Evolutionary conservation across 202 grass and related monocot genomes (phyloP).

Genomic region (Eragrostis tef): DNA sequence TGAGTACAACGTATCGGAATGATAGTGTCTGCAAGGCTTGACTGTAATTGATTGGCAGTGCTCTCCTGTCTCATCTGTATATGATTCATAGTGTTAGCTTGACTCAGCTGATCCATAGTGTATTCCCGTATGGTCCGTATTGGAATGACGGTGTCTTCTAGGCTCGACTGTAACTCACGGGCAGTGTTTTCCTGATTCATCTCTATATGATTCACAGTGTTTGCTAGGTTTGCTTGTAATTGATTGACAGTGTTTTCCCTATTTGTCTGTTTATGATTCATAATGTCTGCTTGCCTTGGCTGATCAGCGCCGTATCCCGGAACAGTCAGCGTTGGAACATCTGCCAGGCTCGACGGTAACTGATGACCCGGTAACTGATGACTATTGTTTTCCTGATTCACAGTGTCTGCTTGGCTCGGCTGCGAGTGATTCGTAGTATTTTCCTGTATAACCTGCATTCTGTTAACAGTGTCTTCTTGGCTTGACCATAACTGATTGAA

Average conservation of each 20-base stretch:
- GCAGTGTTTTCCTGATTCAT: conserved; percentile 14
- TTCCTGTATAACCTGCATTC: conserved; percentile 1
- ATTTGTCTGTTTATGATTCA: conserved; percentile 19
- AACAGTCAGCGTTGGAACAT: conserved; percentile 9
- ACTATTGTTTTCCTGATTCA: conserved; percentile 22
- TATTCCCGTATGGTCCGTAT: conserved; percentile 26
- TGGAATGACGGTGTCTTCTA: conserved; percentile 5
- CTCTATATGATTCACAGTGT: conserved; percentile 5
- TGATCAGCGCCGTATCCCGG: conserved; percentile 31
- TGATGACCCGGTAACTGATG: conserved; percentile 35
- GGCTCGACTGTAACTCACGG: conserved; percentile 19
- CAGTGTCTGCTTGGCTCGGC: not conserved
- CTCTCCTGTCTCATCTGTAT: conserved; percentile 10
- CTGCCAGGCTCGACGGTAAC: conserved; percentile 2
- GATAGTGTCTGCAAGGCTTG: conserved; percentile 12
- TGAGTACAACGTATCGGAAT: conserved; percentile 16
- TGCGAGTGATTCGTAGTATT: conserved; percentile 10
- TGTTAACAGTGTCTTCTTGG: conserved; percentile 35
- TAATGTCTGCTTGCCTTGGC: conserved; percentile 7
- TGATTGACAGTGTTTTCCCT: conserved; percentile 39
- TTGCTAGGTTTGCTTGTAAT: not conserved
- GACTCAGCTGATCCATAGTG: not conserved
- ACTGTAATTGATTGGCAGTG: conserved; percentile 16
- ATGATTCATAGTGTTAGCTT: conserved; percentile 12
- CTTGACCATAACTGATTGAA: conserved; percentile 20